A percentile compares a stretch with the other conserved stretches of the same genome.
Evolutionary conservation across 78 protist species (phyloP).

Genomic region (Pigoraptor vietnamica): DNA sequence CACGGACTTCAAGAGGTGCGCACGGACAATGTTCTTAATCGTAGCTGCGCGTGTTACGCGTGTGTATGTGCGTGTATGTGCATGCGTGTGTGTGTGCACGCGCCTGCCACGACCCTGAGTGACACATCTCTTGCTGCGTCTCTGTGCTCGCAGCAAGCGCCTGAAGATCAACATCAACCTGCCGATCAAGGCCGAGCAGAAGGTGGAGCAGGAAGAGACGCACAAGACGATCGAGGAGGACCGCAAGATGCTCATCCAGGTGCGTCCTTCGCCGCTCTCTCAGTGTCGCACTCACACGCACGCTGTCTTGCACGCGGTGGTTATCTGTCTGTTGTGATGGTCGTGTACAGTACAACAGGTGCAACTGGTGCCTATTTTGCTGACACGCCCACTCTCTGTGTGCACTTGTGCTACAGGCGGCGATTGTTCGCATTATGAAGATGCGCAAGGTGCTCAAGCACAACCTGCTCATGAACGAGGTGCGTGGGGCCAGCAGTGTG

Average conservation of each 20-base stretch:
- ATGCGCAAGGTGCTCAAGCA: slow-evolving; percentile 68
- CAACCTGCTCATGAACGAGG: slow-evolving; percentile 63
- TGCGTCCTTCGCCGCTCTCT: neutral
- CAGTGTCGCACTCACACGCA: neutral
- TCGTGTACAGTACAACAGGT: neutral
- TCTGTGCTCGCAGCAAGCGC: slow-evolving; percentile 28
- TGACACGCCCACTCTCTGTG: neutral
- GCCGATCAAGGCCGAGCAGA: slow-evolving; percentile 52
- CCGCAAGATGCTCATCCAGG: slow-evolving; percentile 62
- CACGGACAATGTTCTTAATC: too few relatives aligned
- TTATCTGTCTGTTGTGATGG: neutral
- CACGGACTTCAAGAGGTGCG: slow-evolving; percentile 44
- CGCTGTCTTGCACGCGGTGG: neutral
- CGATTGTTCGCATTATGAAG: slow-evolving; percentile 91
- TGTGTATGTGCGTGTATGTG: neutral
- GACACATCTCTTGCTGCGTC: neutral
- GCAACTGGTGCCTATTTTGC: neutral
- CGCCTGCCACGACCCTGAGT: neutral
- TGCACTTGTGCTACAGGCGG: slow-evolving; percentile 52
- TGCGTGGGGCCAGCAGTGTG: slow-evolving; percentile 3
- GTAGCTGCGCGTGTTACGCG: too few relatives aligned
- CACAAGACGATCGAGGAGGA: slow-evolving; percentile 73
- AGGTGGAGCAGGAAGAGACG: slow-evolving; percentile 60
- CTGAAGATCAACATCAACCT: slow-evolving; percentile 54
- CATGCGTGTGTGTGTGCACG: neutral